Conservation (phyloP, 1,284 basidiomycete species). For the Ustilago tritici region DNA sequence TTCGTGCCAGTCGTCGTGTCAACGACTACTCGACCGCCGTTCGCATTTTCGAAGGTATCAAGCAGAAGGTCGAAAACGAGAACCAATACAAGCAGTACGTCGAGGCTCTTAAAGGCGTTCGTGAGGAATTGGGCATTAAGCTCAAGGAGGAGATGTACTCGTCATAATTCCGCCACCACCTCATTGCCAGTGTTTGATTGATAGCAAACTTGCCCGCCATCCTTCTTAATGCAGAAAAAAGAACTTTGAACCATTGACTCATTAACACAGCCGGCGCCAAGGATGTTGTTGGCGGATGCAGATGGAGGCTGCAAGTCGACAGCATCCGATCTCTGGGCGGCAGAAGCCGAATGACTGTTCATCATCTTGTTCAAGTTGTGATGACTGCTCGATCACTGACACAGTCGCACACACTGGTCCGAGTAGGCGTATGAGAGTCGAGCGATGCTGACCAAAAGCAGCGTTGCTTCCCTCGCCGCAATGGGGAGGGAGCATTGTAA, state of each 20-base stretch:
- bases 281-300: not conserved
- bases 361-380: too few species aligned
- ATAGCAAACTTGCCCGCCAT: not conserved
- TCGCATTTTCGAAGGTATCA: slow-evolving; percentile 80
- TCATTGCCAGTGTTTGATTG: not conserved
- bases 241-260: not conserved
- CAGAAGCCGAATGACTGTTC: too few species aligned
- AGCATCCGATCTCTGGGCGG: too few species aligned
- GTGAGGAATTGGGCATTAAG: slow-evolving; percentile 65
- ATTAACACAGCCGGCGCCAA: not conserved
- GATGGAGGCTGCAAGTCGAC: not conserved
- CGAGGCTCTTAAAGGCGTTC: slow-evolving; percentile 62
- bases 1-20: slow-evolving; percentile 88
- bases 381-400: not conserved
- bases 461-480: not conserved
- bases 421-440: not conserved
- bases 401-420: not conserved
- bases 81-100: slow-evolving; percentile 69
- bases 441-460: not conserved
- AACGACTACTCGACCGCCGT: slow-evolving; percentile 98
- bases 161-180: slow-evolving; percentile 18
- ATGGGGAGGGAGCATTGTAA: not conserved
- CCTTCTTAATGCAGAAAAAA: not conserved
- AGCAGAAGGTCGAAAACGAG: slow-evolving; percentile 69
- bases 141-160: slow-evolving; percentile 67